These are phyloP conservation scores for Elongisporangium prolatum DNA, from an alignment of 352 stramenopile genomes.

Conservation along the genomic window DNA sequence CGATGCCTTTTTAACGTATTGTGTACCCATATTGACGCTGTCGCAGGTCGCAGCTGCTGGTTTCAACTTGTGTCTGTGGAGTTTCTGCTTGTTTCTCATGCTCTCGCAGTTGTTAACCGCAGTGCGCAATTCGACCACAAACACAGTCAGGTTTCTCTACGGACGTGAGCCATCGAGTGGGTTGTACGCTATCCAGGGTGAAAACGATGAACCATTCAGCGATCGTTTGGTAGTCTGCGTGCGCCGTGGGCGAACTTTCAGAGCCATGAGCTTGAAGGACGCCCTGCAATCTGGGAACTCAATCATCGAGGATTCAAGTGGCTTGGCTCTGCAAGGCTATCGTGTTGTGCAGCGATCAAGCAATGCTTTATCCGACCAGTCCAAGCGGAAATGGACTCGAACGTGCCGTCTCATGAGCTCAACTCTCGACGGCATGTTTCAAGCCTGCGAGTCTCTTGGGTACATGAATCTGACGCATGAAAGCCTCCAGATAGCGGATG, in stretches of 20 bases:
- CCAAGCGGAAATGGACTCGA: background rate
- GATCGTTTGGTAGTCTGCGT: conserved; percentile 44
- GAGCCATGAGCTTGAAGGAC: conserved; percentile 31
- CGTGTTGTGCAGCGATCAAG: conserved; percentile 7
- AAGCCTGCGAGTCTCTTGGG: conserved; percentile 19
- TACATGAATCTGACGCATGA: conserved; percentile 9
- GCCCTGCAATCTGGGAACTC: conserved; percentile 10
- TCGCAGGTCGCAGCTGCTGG: too few relatives aligned
- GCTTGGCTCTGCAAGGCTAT: conserved; percentile 12
- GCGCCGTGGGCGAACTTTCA: background rate
- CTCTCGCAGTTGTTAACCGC: conserved; percentile 22
- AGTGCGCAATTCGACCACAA: background rate
- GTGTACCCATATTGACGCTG: too few relatives aligned
- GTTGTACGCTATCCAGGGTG: conserved; percentile 15
- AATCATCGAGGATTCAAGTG: too few relatives aligned
- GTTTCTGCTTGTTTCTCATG: conserved; percentile 23
- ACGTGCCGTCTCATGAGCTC: conserved; percentile 11
- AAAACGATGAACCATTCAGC: conserved; percentile 44
- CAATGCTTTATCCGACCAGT: conserved; percentile 4
- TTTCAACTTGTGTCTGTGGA: conserved; percentile 19
- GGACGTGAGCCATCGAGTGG: conserved; percentile 8
- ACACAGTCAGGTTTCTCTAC: conserved; percentile 4
- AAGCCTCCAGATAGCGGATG: conserved; percentile 18
- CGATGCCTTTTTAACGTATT: too few relatives aligned
- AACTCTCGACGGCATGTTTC: conserved; percentile 17